phyloP scores from a whole-genome alignment of 768 basidiomycete genomes.

The Lanmaoa rubissima region DNA sequence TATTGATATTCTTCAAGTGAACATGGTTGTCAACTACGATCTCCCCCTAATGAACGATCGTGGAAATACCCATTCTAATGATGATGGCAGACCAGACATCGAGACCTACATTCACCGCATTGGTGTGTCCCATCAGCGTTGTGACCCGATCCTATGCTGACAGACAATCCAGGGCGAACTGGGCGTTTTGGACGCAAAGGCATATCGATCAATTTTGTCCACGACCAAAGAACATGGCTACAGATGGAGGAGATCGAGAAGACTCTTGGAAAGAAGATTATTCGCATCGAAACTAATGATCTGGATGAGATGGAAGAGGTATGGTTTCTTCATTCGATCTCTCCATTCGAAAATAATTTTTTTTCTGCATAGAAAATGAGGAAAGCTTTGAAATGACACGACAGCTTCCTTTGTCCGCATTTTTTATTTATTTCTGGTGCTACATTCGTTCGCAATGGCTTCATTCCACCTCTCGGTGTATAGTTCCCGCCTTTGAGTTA shows the following conservation, averaged over 20 bases:
- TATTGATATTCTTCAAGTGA: slow-evolving; percentile 98
- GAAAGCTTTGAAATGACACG: slow-evolving; percentile 61
- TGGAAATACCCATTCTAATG: slow-evolving; percentile 38
- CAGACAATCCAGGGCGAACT: slow-evolving; percentile 71
- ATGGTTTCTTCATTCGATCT: slow-evolving; percentile 22
- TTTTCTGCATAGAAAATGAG: slow-evolving; percentile 66
- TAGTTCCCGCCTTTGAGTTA: neutral
- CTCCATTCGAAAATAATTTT: neutral
- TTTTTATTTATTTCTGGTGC: neutral
- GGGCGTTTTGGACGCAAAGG: slow-evolving; percentile 98
- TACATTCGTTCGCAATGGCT: neutral
- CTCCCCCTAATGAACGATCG: slow-evolving; percentile 84
- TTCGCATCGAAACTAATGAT: slow-evolving; percentile 84
- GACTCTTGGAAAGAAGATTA: slow-evolving; percentile 72
- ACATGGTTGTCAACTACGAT: slow-evolving; percentile 99
- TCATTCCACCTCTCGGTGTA: neutral
- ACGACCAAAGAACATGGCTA: slow-evolving; percentile 81
- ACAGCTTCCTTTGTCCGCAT: neutral
- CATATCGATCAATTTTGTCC: slow-evolving; percentile 96
- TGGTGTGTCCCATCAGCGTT: slow-evolving; percentile 48
- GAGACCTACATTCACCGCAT: slow-evolving; percentile 99
- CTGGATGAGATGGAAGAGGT: slow-evolving; percentile 95
- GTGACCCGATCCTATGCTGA: neutral
- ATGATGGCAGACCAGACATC: slow-evolving; percentile 73
- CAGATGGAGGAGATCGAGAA: slow-evolving; percentile 91